Evolutionary conservation across 257 asterid species (phyloP), one percentile per base, ranked within the genome.

Genomic region (Fraxinus cuspidata): DNA sequence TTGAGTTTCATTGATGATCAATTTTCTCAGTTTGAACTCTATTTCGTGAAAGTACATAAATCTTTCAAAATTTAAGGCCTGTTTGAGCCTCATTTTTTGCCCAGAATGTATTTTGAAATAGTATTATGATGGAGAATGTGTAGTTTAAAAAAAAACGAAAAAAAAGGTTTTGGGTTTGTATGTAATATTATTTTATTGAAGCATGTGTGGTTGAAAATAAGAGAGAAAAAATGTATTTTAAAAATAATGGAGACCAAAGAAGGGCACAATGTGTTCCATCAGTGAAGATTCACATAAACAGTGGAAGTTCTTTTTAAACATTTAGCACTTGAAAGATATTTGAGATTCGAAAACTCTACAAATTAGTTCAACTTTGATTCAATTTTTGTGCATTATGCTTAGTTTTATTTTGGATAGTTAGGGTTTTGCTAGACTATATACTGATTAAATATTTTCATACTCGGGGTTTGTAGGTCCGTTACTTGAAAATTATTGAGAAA

Each of bases 401-500:
- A 10, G 67, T 63, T 63, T 21, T 21, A 60, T 60, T 23, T 23
- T 60, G 67, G 67, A 7, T 60, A 15, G 31, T 21, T 60, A 21
- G 8, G 10, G 31, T 25, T 63, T 11, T 63, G 34, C 19, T 11
- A 25, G 69, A 60, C 13, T 63, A 63, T 63, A 58, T 8, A n/a
- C 66, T n/a, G 28, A 58, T n/a, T 58, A 63, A 63, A 63, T 63
- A 9, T 63, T 63, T 47, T 16, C 70, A 23, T 64, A 76, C 60
- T 74, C 38, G 47, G 70, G 35, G 76, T 78, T 56, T 74, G 78
- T 71, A 93, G 97, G 94, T 91, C 74, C 96, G 96, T 21, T 91
- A 93, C 88, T 84, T 93, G 86, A 93, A 93, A 85, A 91, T 93
- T 74, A 93, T 93, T 44, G 98, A 93, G 83, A 93, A 93, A 85